Conservation (phyloP, 1,139 yeast species). For the Blastobotrys arbuscula region DNA sequence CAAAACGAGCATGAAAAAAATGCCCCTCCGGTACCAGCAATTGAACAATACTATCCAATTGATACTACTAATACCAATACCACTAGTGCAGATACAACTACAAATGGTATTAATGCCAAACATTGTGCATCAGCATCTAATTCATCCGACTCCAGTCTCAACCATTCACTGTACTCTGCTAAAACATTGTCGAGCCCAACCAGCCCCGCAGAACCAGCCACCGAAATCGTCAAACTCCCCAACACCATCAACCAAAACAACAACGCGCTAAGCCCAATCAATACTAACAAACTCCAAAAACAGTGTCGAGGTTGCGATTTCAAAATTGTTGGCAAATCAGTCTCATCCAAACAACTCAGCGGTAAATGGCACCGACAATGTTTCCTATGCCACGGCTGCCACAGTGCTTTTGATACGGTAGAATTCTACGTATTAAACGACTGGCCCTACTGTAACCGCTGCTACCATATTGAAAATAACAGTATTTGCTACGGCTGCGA, state of each 20-base stretch:
- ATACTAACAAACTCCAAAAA: too few relatives aligned
- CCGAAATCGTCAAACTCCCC: neutral
- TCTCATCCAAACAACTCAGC: slow-evolving; percentile 73
- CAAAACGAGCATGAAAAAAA: neutral
- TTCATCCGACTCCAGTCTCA: slow-evolving; percentile 10
- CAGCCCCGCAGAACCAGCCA: slow-evolving; percentile 7
- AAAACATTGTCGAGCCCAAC: slow-evolving; percentile 12
- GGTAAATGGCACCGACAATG: slow-evolving; percentile 96
- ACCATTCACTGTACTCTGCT: slow-evolving; percentile 11
- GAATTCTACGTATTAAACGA: slow-evolving; percentile 79
- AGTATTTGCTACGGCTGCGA: slow-evolving; percentile 70
- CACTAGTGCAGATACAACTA: too few relatives aligned
- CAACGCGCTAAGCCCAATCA: neutral
- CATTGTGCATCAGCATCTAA: slow-evolving; percentile 11
- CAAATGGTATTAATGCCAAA: neutral
- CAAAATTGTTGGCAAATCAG: slow-evolving; percentile 46
- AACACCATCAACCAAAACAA: neutral
- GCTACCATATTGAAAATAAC: slow-evolving; percentile 73
- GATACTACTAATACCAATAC: neutral
- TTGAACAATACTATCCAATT: slow-evolving; percentile 6
- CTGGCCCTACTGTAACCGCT: slow-evolving; percentile 68
- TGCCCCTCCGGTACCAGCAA: neutral
- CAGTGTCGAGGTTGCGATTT: slow-evolving; percentile 47
- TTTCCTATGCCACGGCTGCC: slow-evolving; percentile 68
- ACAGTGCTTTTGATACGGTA: slow-evolving; percentile 28